Conservation (phyloP, 495 filamentous ascomycete genomes). For the Opeltia flavorubescens region DNA sequence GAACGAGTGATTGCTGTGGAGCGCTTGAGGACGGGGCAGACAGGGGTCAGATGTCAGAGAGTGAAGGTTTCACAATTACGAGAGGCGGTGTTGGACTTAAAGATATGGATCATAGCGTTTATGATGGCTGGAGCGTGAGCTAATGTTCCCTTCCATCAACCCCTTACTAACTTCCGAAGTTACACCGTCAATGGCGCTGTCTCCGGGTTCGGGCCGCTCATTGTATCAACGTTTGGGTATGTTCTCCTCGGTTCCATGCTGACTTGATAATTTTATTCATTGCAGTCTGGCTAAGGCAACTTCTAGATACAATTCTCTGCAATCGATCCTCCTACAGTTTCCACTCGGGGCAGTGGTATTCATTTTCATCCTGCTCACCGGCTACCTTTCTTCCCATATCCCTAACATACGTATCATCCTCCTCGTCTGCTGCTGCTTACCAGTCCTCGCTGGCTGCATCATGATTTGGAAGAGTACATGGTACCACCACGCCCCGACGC, state of each 20-base stretch:
- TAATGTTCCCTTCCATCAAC: background rate
- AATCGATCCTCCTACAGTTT: constrained; percentile 60
- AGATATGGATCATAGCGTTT: constrained; percentile 39
- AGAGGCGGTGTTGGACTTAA: constrained; percentile 34
- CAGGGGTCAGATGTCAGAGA: constrained; percentile 36
- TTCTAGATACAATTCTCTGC: constrained; percentile 37
- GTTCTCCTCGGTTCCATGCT: background rate
- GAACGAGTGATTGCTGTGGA: constrained; percentile 41
- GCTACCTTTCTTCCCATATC: constrained; percentile 42
- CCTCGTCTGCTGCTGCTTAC: constrained; percentile 48
- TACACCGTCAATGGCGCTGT: constrained; percentile 66
- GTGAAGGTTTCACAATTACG: constrained; percentile 35
- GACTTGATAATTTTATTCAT: no score
- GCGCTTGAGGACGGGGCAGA: constrained; percentile 36
- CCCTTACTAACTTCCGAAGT: constrained; percentile 12
- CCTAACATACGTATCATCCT: constrained; percentile 53
- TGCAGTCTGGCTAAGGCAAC: no score
- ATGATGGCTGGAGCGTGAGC: constrained; percentile 42
- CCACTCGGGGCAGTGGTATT: constrained; percentile 52
- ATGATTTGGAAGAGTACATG: constrained; percentile 63
- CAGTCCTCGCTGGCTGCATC: constrained; percentile 56
- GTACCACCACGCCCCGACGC: constrained; percentile 45
- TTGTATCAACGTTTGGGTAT: constrained; percentile 56
- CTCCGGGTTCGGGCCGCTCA: constrained; percentile 61
- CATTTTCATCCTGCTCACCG: constrained; percentile 49